Evolutionary conservation across 2,329 filamentous ascomycete genomes (phyloP), one percentile per base, ranked within the genome.

Genomic region (Monilinia vaccinii-corymbosi): DNA sequence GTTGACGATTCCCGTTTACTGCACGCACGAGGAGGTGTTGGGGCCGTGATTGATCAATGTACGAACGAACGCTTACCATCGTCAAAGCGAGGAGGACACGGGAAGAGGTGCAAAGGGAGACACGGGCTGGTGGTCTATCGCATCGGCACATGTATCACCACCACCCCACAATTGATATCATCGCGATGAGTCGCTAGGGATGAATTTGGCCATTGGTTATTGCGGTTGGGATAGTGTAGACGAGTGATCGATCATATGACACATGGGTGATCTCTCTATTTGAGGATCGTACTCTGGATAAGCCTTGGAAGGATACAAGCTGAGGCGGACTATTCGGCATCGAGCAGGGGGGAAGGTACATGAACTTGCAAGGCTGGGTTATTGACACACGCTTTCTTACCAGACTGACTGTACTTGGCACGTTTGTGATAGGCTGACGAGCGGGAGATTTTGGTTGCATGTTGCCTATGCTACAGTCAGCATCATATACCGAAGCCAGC

Each of bases 151-250:
- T 6, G 13, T 46, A 47, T n/a, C n/a, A n/a, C n/a, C n/a, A n/a
- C n/a, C 57, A 53, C 57, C 57, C 57, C 57, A 53, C 57, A 59
- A 23, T 59, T 59, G 57, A 59, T 59, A 59, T 32, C 49, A 59
- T 59, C 14, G 21, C 46, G 38, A 25, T n/a, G 38, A n/a, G n/a
- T 16, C 42, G 25, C 36, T 23, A 44, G 25, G 51, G 16, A 44
- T 44, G 51, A 53, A 44, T 44, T 32, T 44, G 51, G 51, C 32
- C 51, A 44, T 53, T 53, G 51, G 51, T 32, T 53, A 44, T 44
- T 32, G 36, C 38, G 50, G 38, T 21, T 42, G 50, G 32, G 18
- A 53, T 45, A 32, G 32, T n/a, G n/a, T n/a, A n/a, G n/a, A 57
- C 10, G 23, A 49, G 13, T 59, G 57, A 47, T 55, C 57, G n/a